Base-by-base conservation (phyloP, 352 stramenopile genomes). In the Phytophthora constricta region DNA sequence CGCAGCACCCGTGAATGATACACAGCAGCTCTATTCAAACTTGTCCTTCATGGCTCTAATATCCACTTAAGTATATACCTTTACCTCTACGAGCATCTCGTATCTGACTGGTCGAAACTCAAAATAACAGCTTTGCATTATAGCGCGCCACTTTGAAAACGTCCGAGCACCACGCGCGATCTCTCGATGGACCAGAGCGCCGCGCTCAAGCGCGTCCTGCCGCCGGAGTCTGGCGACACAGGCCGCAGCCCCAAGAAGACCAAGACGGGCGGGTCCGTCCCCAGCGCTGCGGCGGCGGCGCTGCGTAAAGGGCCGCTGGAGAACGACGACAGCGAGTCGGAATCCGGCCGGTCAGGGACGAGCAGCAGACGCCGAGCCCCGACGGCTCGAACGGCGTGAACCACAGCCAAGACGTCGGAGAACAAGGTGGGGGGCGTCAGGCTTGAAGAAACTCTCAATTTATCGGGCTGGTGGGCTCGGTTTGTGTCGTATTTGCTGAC, bases 111-210 rank as follows among this genome's bases (percentile, higher is more conserved):
- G 62, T 46, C 17, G 20, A 58, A 65, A 45, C 11, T 39, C 8
- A 17, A 52, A 59, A 41, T 16, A 27, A 41, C 20, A 19, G 57
- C 22, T 27, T 34, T 17, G n/a, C 7, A 8, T 51, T 74, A 63
- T 71, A 62, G 47, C 58, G 47, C 58, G 56, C 59, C 43, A 70
- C 63, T 65, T 69, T 65, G 64, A 61, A 76, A 46, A 56, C 53
- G 14, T 55, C 47, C 48, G 60, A 45, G 53, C 46, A 58, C 31
- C 22, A 4, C 19, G 57, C 42, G 43, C 48, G 54, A 74, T 67
- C 49, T 71, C 64, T 45, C 28, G 28, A 79, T 79, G 71, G 58
- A 62, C 50, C 58, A 51, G 62, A 53, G 62, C 33, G 47, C 69
- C 45, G 26, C 58, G 43, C 52, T 58, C 2, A 75, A 75, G 49